Evolutionary conservation across 345 rosid species (phyloP), one percentile per base, ranked within the genome.

Genomic region (Syzygium jambos): DNA sequence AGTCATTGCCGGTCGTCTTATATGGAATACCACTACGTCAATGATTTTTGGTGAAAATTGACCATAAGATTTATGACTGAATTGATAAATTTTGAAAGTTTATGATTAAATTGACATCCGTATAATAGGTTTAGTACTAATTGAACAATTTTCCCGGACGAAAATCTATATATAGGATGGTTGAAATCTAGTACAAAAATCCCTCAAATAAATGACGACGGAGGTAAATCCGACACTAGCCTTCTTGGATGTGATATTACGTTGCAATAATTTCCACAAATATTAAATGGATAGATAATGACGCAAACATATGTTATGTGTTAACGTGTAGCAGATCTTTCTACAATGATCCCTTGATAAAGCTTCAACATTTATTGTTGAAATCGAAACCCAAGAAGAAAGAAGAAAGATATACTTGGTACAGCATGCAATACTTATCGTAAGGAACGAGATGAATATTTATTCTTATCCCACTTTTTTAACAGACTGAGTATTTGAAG

Each of bases 1-100:
- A 10, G 25, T 56, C 6, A 56, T 56, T 57, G 27, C 29, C 12
- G 2, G 14, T 6, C 6, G 11, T 25, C 65, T 25, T 25, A 23
- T 3, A 0, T 25, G 29, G 65, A 14, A 57, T 12, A 57, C 11
- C 5, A 3, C 3, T 6, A 57, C 0, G 7, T 57, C 0, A 57
- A 3, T 1, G 30, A 11, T 25, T 57, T 57, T 57, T 11, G 30
- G 30, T 7, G 27, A 57, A 57, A 57, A 57, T 57, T 25, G 3
- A 25, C 6, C 13, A 25, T 25, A 57, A 25, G 0, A 1, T 57
- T 57, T 25, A 25, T 11, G 11, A 57, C 0, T 57, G 27, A 2
- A 57, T 57, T 25, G 6, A 57, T n/a, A 57, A 57, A 57, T 25
- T 25, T 27, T 57, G 0, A 57, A 25, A 57, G 2, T 57, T 57